A percentile compares a stretch with the other conserved stretches of the same genome.
Evolutionary conservation across 2,329 filamentous ascomycete genomes (phyloP).

Genomic region (Fusarium coffeatum): DNA sequence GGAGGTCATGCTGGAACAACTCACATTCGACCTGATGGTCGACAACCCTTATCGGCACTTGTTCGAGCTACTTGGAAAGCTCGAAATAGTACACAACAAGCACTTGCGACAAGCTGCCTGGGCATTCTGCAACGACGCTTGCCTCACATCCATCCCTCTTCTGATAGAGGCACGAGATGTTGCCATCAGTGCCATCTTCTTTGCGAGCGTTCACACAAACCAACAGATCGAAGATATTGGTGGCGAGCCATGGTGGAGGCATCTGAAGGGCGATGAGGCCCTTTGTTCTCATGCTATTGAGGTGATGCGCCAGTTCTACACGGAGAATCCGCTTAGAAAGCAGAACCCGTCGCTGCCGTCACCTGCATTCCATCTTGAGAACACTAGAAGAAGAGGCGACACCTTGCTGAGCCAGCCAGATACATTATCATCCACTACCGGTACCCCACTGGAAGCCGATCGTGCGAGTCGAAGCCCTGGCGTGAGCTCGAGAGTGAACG

Average conservation of each 20-base stretch:
- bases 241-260: conserved; percentile 88
- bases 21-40: conserved; percentile 94
- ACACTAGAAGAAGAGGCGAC: conserved; percentile 64
- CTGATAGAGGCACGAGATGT: conserved; percentile 83
- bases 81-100: conserved; percentile 83
- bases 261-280: conserved; percentile 75
- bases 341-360: conserved; percentile 65
- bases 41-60: conserved; percentile 89
- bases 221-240: conserved; percentile 81
- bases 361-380: conserved; percentile 67
- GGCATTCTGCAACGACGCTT: conserved; percentile 93
- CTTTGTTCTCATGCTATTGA: conserved; percentile 80
- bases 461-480: conserved; percentile 64
- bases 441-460: conserved; percentile 61
- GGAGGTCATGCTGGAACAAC: conserved; percentile 87
- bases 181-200: conserved; percentile 87
- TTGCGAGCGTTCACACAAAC: conserved; percentile 79
- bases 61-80: conserved; percentile 80
- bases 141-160: conserved; percentile 85
- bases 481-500: conserved; percentile 55
- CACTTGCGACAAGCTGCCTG: conserved; percentile 85
- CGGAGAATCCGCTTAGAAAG: conserved; percentile 71
- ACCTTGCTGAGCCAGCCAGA: conserved; percentile 56
- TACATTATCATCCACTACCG: conserved; percentile 60
- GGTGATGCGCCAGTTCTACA: conserved; percentile 77